phyloP scores from a whole-genome alignment of 2,329 filamentous ascomycete species.

The Magnaporthiopsis rhizophila region DNA sequence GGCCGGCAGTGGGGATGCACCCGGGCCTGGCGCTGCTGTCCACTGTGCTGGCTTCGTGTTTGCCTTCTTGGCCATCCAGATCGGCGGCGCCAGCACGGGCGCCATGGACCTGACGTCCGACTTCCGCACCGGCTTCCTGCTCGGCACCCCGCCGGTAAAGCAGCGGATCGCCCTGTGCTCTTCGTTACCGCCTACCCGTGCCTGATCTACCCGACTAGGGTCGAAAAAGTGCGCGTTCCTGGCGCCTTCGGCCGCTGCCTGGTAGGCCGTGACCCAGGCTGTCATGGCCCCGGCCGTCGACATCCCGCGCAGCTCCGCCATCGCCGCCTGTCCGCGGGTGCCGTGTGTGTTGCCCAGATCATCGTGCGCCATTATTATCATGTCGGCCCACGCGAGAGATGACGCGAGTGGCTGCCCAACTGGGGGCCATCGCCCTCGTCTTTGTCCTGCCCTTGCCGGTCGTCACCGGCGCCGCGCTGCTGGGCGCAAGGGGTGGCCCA shows the following conservation, averaged over 20 bases:
- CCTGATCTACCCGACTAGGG: slow-evolving; percentile 36
- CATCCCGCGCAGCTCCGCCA: slow-evolving; percentile 46
- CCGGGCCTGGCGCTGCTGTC: slow-evolving; percentile 49
- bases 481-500: slow-evolving; percentile 46
- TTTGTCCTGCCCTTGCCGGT: slow-evolving; percentile 49
- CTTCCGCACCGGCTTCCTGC: slow-evolving; percentile 61
- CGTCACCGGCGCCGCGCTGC: slow-evolving; percentile 50
- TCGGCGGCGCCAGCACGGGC: slow-evolving; percentile 48
- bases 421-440: slow-evolving; percentile 53
- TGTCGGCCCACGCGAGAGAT: slow-evolving; percentile 43
- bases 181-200: slow-evolving; percentile 63
- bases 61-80: slow-evolving; percentile 53
- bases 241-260: slow-evolving; percentile 56
- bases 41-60: slow-evolving; percentile 50
- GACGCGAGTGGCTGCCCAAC: slow-evolving; percentile 49
- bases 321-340: slow-evolving; percentile 49
- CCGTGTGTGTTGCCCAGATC: slow-evolving; percentile 43
- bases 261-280: slow-evolving; percentile 56
- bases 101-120: slow-evolving; percentile 49
- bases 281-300: slow-evolving; percentile 49
- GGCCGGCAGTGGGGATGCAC: slow-evolving; percentile 47
- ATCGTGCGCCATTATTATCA: slow-evolving; percentile 47
- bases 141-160: slow-evolving; percentile 54
- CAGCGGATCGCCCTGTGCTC: slow-evolving; percentile 60
- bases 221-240: slow-evolving; percentile 48